Percentiles rank a stretch among this genome's conserved stretches.
Conservation (phyloP, 208 protist species). For the Crithidia sp. region DNA sequence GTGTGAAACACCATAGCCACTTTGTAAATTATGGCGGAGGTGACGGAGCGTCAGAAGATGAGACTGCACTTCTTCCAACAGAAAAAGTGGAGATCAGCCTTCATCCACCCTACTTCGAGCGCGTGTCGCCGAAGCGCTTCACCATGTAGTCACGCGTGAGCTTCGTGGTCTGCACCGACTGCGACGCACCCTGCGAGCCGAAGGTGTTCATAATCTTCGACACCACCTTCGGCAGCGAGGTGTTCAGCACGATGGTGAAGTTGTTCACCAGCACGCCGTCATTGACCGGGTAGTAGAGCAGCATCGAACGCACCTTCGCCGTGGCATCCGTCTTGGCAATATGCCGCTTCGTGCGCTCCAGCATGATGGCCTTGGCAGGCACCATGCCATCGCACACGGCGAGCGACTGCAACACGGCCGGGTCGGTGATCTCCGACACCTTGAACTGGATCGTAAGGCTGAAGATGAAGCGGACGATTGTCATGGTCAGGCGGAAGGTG, state of each 20-base stretch:
- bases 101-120: conserved; percentile 13
- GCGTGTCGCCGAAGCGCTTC: conserved; percentile 61
- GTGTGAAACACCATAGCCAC: too few species aligned
- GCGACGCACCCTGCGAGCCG: conserved; percentile 71
- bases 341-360: conserved; percentile 91
- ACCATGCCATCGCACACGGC: conserved; percentile 72
- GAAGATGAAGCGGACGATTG: conserved; percentile 83
- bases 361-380: conserved; percentile 75
- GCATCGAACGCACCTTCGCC: conserved; percentile 85
- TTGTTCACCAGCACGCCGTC: conserved; percentile 84
- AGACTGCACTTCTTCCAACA: background rate
- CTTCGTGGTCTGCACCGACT: conserved; percentile 76
- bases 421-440: conserved; percentile 82
- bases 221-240: conserved; percentile 74
- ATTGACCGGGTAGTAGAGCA: conserved; percentile 89
- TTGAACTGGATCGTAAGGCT: conserved; percentile 89
- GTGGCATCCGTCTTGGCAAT: conserved; percentile 80
- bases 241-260: conserved; percentile 87
- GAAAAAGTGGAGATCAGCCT: too few species aligned
- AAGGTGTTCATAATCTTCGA: conserved; percentile 85
- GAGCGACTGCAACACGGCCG: conserved; percentile 48
- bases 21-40: background rate
- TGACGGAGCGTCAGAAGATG: background rate
- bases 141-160: conserved; percentile 81
- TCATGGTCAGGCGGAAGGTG: conserved; percentile 81